phyloP scores from a whole-genome alignment of 768 basidiomycete species.

The Tubosaeta sp. region DNA sequence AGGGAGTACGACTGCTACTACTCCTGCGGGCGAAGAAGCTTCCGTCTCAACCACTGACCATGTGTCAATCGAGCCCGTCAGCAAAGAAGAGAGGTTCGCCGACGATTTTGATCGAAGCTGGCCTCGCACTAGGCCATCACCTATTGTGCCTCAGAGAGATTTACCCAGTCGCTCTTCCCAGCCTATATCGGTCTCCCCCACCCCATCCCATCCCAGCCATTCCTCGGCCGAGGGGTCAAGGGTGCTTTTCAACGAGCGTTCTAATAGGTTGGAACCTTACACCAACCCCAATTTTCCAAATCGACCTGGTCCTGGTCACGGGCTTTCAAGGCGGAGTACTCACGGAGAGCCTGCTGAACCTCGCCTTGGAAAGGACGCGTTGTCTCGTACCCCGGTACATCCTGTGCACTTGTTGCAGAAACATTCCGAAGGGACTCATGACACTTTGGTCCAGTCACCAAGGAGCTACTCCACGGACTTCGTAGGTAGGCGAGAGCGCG shows the following conservation, averaged over 20 bases:
- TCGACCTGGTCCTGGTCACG: conserved; percentile 36
- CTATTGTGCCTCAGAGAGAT: conserved; percentile 42
- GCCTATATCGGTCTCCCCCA: conserved; percentile 31
- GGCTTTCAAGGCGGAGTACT: conserved; percentile 38
- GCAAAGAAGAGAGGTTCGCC: conserved; percentile 83
- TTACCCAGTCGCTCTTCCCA: conserved; percentile 30
- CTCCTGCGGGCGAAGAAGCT: conserved; percentile 10
- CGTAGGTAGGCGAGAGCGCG: conserved; percentile 18
- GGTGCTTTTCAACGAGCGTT: conserved; percentile 93
- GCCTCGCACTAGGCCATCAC: conserved; percentile 68
- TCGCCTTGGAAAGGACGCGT: conserved; percentile 43
- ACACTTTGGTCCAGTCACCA: conserved; percentile 13
- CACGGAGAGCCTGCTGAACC: conserved; percentile 45
- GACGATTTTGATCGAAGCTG: conserved; percentile 97
- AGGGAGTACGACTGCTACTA: conserved; percentile 10
- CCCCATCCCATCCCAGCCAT: conserved; percentile 36
- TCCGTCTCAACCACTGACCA: conserved; percentile 19
- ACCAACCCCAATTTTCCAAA: conserved; percentile 45
- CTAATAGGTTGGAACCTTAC: conserved; percentile 86
- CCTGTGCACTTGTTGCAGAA: conserved; percentile 63
- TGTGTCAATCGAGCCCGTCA: conserved; percentile 43
- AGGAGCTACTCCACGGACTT: conserved; percentile 20
- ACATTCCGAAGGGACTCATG: conserved; percentile 25
- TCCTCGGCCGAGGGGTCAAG: conserved; percentile 59
- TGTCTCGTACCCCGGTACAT: conserved; percentile 36